Evolutionary conservation across 179 eudicot species (phyloP).

Genomic region (Beta lomatogona): DNA sequence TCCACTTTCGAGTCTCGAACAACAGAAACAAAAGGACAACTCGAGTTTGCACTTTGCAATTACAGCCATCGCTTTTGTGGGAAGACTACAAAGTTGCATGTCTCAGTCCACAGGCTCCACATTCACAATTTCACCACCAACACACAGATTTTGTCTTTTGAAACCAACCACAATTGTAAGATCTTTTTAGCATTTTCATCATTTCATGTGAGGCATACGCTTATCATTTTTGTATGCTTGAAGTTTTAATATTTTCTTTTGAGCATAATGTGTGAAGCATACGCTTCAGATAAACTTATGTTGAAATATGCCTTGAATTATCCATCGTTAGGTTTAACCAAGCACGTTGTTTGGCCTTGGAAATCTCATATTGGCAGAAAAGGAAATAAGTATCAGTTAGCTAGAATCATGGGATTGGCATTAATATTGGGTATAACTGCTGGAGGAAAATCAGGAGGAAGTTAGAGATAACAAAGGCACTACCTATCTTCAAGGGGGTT

Average conservation of each 20-base stretch:
- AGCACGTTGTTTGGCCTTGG: too few species aligned
- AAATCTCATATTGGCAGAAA: too few species aligned
- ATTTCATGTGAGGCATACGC: not conserved
- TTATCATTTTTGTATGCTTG: not conserved
- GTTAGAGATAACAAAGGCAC: too few species aligned
- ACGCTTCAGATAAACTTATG: not conserved
- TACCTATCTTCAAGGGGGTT: too few species aligned
- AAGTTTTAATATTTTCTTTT: not conserved
- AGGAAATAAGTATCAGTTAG: too few species aligned
- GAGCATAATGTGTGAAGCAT: not conserved
- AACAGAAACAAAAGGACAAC: not conserved
- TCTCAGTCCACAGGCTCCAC: not conserved
- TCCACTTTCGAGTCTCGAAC: not conserved
- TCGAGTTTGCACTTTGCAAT: not conserved
- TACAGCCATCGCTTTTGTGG: not conserved
- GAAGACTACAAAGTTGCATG: not conserved
- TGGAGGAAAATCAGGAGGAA: too few species aligned
- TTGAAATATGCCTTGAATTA: too few species aligned
- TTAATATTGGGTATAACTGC: too few species aligned
- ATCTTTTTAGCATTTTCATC: not conserved
- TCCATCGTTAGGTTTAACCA: too few species aligned
- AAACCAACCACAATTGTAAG: not conserved
- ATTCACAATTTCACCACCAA: not conserved
- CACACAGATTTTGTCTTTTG: not conserved
- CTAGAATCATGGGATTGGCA: too few species aligned